Evolutionary conservation across 805 yeast genomes (phyloP), one percentile per base, ranked within the genome.

Genomic region (Nakazawaea wyomingensis): DNA sequence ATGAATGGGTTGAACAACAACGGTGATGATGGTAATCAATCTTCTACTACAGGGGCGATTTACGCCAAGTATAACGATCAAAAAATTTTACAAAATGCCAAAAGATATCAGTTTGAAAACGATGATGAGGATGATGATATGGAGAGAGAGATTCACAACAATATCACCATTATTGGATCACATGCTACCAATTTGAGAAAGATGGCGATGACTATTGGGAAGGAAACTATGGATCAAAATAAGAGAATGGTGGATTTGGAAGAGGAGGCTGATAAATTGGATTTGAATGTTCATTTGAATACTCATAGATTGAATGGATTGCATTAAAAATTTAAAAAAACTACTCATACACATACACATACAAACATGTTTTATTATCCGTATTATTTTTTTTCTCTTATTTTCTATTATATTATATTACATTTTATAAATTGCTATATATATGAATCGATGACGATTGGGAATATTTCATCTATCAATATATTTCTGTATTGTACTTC

Each of bases 101-200:
- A 76, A 45, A 67, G 78, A 50, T 89, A 83, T 62, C 86, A 85
- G 54, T 85, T 87, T 53, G 96, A 88, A 57, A 85, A 84, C 38
- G 97, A 91, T 62, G 80, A 80, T 39, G 97, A 91, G 59, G 98
- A 93, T 61, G 96, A 89, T 54, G 93, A 82, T 52, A 77, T 88
- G 77, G 98, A 91, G 58, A 76, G 82, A 49, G 96, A 90, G 61
- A 78, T 89, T 52, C 90, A 89, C 42, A 66, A 75, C 49, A 93
- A 93, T 55, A 68, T 91, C 61, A 90, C 85, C 54, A 87, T 83
- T 59, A 84, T 93, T 38, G 74, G 76, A 10, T 72, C 71, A 32
- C 76, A 82, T 46, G 77, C 95, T 26, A 72, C 72, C 43, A 78
- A 89, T 47, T 74, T 91, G 62, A 82, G 80, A 58, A 75, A 71